These are phyloP conservation scores for Leishmania arabica DNA, from an alignment of 208 protist species.

Conservation along the genomic window DNA sequence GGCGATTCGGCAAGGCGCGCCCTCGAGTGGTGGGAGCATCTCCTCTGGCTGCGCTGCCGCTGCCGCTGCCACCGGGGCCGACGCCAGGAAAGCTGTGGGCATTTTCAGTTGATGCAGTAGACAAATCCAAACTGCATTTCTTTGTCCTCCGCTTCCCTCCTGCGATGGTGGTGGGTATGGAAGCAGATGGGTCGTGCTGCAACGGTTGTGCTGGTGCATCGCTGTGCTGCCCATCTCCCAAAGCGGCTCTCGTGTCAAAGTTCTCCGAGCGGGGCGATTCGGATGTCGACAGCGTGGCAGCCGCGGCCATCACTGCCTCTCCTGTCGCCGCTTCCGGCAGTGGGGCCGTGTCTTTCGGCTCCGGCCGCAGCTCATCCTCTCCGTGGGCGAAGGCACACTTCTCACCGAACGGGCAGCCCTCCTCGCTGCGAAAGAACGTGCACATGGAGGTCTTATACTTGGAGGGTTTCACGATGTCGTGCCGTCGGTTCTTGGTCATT, in stretches of 20 bases:
- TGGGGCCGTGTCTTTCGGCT: slow-evolving; percentile 28
- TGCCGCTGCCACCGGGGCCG: slow-evolving; percentile 2
- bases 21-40: not conserved
- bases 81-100: not conserved
- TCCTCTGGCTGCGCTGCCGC: not conserved
- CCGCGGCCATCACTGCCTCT: not conserved
- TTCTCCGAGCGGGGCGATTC: slow-evolving; percentile 9
- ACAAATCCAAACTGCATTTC: slow-evolving; percentile 6
- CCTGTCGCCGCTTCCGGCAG: not conserved
- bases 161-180: not conserved
- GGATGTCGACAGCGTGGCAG: slow-evolving; percentile 1
- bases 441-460: slow-evolving; percentile 91
- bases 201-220: not conserved
- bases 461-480: slow-evolving; percentile 84
- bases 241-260: not conserved
- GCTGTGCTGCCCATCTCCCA: not conserved
- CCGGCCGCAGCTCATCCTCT: slow-evolving; percentile 58
- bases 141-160: slow-evolving; percentile 14
- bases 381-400: slow-evolving; percentile 86
- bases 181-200: slow-evolving; percentile 2
- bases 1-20: slow-evolving; percentile 15
- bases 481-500: slow-evolving; percentile 67
- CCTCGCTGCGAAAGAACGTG: slow-evolving; percentile 56
- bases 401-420: slow-evolving; percentile 74
- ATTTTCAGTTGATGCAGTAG: not conserved